Base-by-base conservation (phyloP, 2,329 filamentous ascomycete species). In the Parastagonospora avenae region DNA sequence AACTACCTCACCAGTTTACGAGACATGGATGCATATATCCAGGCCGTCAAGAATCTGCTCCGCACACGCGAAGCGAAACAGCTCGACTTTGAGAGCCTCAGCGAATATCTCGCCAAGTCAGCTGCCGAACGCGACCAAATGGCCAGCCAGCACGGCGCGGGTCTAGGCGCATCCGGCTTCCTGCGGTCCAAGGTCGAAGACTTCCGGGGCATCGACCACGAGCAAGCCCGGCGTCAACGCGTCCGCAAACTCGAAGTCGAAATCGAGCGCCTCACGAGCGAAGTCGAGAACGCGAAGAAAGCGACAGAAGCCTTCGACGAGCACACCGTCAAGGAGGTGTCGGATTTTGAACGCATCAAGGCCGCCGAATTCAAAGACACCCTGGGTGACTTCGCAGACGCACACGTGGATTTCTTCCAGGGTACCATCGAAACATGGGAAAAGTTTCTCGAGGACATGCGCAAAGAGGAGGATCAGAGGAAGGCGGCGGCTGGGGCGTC, bases 1-100 rank as follows among this genome's bases (percentile, higher is more conserved):
- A 92, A 97, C 74, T 99, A 99, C 71, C 85, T 99, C 1, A 91
- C 91, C 60, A 93, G 89, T 48, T 81, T 99, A 46, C 86, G 92
- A 43, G 94, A 99, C 76, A 96, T 97, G 92, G 90, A 95, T 65
- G 89, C 92, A 24, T 99, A 97, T 75, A 93, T 92, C 59, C 78
- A 84, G n/a, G 89, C 92, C 0, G 80, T 97, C 40, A 96, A 96
- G 74, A 82, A 85, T 19, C 86, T 99, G 4, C 85, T 99, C 57
- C 96, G 96, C 74, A 91, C 91, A 1, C 88, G 94, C 31, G 94
- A 99, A 77, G 92, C 95, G 77, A 99, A 99, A 73, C 94, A 99
- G 73, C 88, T 99, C 50, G 94, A 99, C 77, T 96, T 93, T 68
- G 94, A 99, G 76, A 92, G 91, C 59, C 82, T 99, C 30, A 96